phyloP scores from a whole-genome alignment of 2,329 filamentous ascomycete species.

The Ceratocystiopsis brevicomis region DNA sequence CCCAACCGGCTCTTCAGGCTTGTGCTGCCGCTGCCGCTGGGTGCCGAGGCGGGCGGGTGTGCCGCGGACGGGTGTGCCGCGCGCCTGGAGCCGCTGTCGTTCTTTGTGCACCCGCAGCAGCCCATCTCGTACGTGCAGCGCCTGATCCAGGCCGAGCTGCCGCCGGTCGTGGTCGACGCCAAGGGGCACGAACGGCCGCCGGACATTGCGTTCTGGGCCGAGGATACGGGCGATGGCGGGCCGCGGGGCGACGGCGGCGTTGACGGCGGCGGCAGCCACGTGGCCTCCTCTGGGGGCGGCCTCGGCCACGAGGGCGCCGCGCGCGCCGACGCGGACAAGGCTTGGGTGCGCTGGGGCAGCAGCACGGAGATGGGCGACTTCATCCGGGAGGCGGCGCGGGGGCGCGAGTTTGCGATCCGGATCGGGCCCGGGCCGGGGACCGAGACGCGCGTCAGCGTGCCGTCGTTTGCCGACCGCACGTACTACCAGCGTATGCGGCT shows the following conservation, averaged over 20 bases:
- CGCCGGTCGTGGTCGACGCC: slow-evolving; percentile 39
- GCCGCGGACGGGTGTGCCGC: slow-evolving; percentile 14
- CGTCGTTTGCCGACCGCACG: slow-evolving; percentile 77
- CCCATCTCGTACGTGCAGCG: slow-evolving; percentile 80
- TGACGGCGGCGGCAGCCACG: slow-evolving; percentile 23
- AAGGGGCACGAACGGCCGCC: slow-evolving; percentile 52
- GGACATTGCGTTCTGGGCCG: slow-evolving; percentile 59
- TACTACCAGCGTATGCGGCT: slow-evolving; percentile 67
- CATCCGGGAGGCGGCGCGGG: slow-evolving; percentile 71
- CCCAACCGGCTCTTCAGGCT: slow-evolving; percentile 66
- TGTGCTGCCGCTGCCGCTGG: slow-evolving; percentile 47
- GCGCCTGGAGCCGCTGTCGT: slow-evolving; percentile 59
- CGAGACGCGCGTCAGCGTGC: slow-evolving; percentile 65
- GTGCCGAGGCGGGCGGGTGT: slow-evolving; percentile 12
- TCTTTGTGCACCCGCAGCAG: slow-evolving; percentile 77
- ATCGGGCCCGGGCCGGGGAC: slow-evolving; percentile 32
- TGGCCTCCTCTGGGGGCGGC: slow-evolving; percentile 55
- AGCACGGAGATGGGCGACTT: slow-evolving; percentile 89
- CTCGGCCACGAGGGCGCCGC: slow-evolving; percentile 40
- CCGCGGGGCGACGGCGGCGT: no score
- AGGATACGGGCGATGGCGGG: slow-evolving; percentile 31
- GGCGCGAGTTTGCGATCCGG: slow-evolving; percentile 66
- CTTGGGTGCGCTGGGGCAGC: slow-evolving; percentile 74
- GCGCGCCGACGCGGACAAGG: slow-evolving; percentile 25
- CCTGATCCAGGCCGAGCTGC: slow-evolving; percentile 73